phyloP scores from a whole-genome alignment of 129 eudicot species.

The Rutidosis leptorrhynchoides region DNA sequence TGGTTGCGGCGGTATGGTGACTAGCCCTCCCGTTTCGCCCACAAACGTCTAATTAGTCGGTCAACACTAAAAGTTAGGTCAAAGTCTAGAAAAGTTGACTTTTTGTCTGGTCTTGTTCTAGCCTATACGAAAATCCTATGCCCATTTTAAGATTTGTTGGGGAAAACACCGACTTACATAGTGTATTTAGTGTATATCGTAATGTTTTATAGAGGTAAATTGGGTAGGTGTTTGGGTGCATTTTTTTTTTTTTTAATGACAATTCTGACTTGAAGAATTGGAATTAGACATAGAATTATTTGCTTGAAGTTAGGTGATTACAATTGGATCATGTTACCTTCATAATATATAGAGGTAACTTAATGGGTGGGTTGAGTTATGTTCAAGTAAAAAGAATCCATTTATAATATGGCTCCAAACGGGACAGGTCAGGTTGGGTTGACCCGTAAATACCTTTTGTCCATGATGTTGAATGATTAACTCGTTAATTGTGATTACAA shows the following conservation, averaged over 20 bases:
- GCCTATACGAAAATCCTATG: no score
- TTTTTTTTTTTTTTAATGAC: neutral
- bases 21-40: no score
- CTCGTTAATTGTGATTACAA: neutral
- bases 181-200: neutral
- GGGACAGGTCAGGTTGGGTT: neutral
- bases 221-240: neutral
- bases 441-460: neutral
- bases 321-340: constrained; percentile 9
- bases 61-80: no score
- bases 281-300: neutral
- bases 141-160: no score
- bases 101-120: no score
- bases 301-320: neutral
- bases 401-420: neutral
- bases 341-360: constrained; percentile 14
- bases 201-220: neutral
- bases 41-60: no score
- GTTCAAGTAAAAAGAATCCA: neutral
- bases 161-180: no score
- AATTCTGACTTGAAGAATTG: neutral
- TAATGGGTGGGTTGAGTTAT: constrained; percentile 2
- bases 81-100: no score
- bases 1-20: no score
- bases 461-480: neutral